phyloP scores from a whole-genome alignment of 257 asterid species.

The Henckelia pumila region DNA sequence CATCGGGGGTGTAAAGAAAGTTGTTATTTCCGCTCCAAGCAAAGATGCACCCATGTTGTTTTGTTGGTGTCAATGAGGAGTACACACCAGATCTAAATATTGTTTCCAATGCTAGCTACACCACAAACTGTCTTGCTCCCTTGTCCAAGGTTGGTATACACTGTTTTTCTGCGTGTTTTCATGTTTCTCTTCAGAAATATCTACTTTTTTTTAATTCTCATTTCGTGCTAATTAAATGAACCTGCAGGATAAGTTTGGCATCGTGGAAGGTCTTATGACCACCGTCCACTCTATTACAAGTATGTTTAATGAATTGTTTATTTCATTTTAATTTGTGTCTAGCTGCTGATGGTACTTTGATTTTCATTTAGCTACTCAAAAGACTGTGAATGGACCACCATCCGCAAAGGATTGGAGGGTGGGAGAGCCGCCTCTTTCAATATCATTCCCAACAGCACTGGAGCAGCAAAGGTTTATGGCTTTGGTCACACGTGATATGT shows the following conservation, averaged over 20 bases:
- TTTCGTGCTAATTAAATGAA: not conserved
- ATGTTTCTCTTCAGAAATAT: not conserved
- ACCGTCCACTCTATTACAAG: conserved; percentile 77
- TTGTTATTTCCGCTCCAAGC: conserved; percentile 78
- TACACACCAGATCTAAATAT: conserved; percentile 59
- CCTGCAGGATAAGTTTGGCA: conserved; percentile 71
- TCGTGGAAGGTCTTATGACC: conserved; percentile 79
- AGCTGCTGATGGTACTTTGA: not conserved
- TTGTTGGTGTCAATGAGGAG: conserved; percentile 73
- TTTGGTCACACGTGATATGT: not conserved
- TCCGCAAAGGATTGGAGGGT: conserved; percentile 91
- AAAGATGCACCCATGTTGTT: conserved; percentile 85
- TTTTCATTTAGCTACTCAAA: conserved; percentile 50
- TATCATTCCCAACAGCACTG: conserved; percentile 86
- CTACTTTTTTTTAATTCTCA: not conserved
- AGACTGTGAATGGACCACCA: too few species aligned
- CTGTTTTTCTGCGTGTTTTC: not conserved
- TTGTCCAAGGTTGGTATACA: conserved; percentile 52
- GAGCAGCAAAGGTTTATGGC: conserved; percentile 63
- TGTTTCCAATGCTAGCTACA: conserved; percentile 83
- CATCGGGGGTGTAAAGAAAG: conserved; percentile 81
- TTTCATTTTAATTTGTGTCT: not conserved
- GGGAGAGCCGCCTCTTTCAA: conserved; percentile 89
- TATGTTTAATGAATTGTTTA: conserved; percentile 14
- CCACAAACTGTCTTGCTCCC: conserved; percentile 80